Evolutionary conservation across 352 stramenopile species (phyloP).

Genomic region (Phytophthora parvispora): DNA sequence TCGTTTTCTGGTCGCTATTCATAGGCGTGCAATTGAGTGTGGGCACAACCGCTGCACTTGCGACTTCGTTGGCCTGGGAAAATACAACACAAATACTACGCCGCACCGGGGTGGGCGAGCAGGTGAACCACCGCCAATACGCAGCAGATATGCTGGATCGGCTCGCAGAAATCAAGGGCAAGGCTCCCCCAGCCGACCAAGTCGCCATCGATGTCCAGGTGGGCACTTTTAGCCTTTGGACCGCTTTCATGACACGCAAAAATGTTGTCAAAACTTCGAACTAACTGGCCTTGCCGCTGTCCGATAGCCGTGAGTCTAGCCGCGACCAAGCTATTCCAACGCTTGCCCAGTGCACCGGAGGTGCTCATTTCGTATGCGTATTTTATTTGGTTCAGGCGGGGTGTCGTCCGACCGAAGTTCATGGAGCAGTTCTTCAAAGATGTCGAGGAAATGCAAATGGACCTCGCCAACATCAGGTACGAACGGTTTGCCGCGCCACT

Average conservation of each 20-base stretch:
- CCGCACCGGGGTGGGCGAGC: background rate
- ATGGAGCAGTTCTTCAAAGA: constrained; percentile 98
- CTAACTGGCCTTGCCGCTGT: background rate
- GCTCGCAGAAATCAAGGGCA: constrained; percentile 80
- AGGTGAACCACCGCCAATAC: background rate
- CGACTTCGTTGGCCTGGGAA: constrained; percentile 2
- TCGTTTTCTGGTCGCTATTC: constrained; percentile 9
- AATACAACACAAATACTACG: background rate
- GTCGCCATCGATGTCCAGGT: constrained; percentile 81
- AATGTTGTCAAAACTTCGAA: background rate
- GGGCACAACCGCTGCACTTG: constrained; percentile 6
- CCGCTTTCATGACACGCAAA: background rate
- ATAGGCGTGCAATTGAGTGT: background rate
- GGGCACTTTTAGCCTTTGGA: background rate
- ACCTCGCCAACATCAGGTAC: constrained; percentile 93
- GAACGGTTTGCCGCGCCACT: background rate
- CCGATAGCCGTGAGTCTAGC: background rate
- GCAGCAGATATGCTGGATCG: constrained; percentile 66
- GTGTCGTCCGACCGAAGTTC: constrained; percentile 81
- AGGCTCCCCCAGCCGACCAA: constrained; percentile 33
- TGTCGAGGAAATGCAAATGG: constrained; percentile 95
- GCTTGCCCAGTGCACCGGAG: too few relatives aligned
- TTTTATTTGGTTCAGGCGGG: constrained; percentile 34
- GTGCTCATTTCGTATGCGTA: background rate
- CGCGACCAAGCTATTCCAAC: background rate